phyloP scores from a whole-genome alignment of 2,329 filamentous ascomycete species.

The Tothia fuscella region DNA sequence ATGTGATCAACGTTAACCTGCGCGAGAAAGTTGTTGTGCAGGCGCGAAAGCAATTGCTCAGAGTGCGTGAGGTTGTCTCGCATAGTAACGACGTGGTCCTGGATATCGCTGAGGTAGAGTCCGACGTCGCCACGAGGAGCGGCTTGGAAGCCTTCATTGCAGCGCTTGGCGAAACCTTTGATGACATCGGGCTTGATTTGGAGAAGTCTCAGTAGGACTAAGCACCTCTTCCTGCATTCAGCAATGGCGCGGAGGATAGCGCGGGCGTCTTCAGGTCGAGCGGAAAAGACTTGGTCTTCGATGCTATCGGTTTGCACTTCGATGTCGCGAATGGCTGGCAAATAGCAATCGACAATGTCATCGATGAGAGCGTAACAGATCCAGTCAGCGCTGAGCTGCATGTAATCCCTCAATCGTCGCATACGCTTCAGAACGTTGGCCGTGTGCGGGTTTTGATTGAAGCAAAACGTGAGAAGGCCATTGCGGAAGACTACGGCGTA shows the following conservation, averaged over 20 bases:
- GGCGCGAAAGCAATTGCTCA: slow-evolving; percentile 91
- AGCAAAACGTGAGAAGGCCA: slow-evolving; percentile 90
- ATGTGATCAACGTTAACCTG: slow-evolving; percentile 90
- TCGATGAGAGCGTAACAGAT: slow-evolving; percentile 98
- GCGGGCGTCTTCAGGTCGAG: slow-evolving; percentile 79
- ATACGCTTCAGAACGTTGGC: slow-evolving; percentile 85
- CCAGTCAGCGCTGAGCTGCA: slow-evolving; percentile 92
- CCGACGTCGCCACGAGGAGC: slow-evolving; percentile 94
- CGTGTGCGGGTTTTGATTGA: slow-evolving; percentile 75
- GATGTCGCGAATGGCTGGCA: slow-evolving; percentile 74
- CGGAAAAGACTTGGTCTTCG: slow-evolving; percentile 90
- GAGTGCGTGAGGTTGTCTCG: slow-evolving; percentile 93
- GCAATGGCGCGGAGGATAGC: slow-evolving; percentile 80
- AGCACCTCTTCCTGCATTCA: slow-evolving; percentile 83
- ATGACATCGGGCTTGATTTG: slow-evolving; percentile 98
- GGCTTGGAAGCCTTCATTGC: slow-evolving; percentile 93
- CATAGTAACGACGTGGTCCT: slow-evolving; percentile 99
- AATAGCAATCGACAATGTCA: slow-evolving; percentile 94
- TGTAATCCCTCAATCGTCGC: slow-evolving; percentile 83
- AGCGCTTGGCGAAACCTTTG: slow-evolving; percentile 93
- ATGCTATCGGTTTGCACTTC: slow-evolving; percentile 85
- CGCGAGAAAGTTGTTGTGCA: slow-evolving; percentile 91
- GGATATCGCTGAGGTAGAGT: slow-evolving; percentile 91
- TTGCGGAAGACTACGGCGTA: slow-evolving; percentile 96
- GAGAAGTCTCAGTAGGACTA: slow-evolving; percentile 82